Percentiles rank a stretch among this genome's conserved stretches.
phyloP scores from a whole-genome alignment of 2,329 filamentous ascomycete species.

The Alternaria sp. region DNA sequence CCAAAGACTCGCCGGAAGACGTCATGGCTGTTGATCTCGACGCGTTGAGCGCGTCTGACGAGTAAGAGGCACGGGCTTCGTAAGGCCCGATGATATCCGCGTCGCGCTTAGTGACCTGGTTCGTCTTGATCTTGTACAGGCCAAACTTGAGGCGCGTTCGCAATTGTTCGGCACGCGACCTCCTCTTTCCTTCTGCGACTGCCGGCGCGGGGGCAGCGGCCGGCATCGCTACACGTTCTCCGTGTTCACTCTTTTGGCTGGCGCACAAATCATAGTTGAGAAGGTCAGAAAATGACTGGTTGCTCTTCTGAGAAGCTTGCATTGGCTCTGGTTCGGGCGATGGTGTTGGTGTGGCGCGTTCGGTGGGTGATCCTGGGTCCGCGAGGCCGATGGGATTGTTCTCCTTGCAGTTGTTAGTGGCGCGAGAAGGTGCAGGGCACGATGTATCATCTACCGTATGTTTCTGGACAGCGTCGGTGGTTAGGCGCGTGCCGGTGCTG shows the following conservation, averaged over 20 bases:
- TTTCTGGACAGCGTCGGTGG: conserved; percentile 35
- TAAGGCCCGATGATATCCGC: conserved; percentile 62
- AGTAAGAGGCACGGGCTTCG: conserved; percentile 33
- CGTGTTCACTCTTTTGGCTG: conserved; percentile 49
- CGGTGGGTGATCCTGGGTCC: conserved; percentile 45
- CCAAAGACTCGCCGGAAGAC: conserved; percentile 23
- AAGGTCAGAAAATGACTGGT: conserved; percentile 57
- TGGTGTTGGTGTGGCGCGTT: conserved; percentile 45
- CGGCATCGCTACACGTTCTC: conserved; percentile 12
- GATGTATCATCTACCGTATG: conserved; percentile 35
- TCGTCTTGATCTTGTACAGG: conserved; percentile 78
- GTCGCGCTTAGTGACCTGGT: conserved; percentile 71
- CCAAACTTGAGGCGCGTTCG: conserved; percentile 75
- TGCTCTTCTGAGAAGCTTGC: conserved; percentile 45
- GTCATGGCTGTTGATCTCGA: conserved; percentile 33
- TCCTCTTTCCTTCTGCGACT: conserved; percentile 23
- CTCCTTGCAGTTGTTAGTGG: conserved; percentile 36
- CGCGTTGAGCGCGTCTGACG: conserved; percentile 25
- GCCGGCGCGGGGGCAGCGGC: conserved; percentile 19
- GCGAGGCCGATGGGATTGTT: conserved; percentile 39
- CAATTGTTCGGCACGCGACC: conserved; percentile 71
- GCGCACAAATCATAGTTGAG: conserved; percentile 58
- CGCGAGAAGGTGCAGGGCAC: conserved; percentile 24
- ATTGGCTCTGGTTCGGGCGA: conserved; percentile 22
- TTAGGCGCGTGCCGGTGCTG: conserved; percentile 30